Base-by-base conservation (phyloP, 805 yeast genomes). In the Wickerhamiella brachini region DNA sequence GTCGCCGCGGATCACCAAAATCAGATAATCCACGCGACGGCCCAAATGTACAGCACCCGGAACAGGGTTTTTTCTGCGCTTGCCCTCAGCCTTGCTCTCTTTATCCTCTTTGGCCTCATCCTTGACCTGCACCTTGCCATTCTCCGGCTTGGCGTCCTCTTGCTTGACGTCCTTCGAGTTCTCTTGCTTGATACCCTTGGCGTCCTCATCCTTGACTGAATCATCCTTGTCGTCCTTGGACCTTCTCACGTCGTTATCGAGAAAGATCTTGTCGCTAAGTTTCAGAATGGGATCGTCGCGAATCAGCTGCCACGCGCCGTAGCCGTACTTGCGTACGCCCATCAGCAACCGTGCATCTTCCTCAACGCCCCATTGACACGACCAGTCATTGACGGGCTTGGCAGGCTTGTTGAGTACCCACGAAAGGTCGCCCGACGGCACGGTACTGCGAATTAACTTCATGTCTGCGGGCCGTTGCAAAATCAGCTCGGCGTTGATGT, bases 251-350 rank as follows among this genome's bases (percentile, higher is more conserved):
- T 10, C 38, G 5, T 10, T 15, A 15, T 59, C 63, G 59, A 93
- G 72, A 61, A 79, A 93, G 57, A 93, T 69, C 70, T 87, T 93
- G 58, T 87, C 86, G 54, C 86, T 84, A 54, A 93, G 71, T 10
- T 88, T 89, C 53, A 93, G 73, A 49, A 86, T 75, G 1, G 98
- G 97, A 68, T 93, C 98, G 68, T 93, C 99, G 62, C 98, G 75
- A 45, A 93, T 89, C 62, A 85, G 89, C 2, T 76, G 65, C 98
- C 98, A 93, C 1, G 95, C 81, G 17, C 97, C 97, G 65, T 87
- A 89, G 0, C 99, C 99, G 67, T 89, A 89, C 67, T 86, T 88
- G 62, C 77, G 76, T 21, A 90, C 84, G 56, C 99, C 99, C 37
- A 85, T 78, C 54, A 93, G 66, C 50, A 93, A 72, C 79, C 80